These are phyloP conservation scores for Rhizopogon roseolus DNA, from an alignment of 768 basidiomycete species.

Conservation along the genomic window DNA sequence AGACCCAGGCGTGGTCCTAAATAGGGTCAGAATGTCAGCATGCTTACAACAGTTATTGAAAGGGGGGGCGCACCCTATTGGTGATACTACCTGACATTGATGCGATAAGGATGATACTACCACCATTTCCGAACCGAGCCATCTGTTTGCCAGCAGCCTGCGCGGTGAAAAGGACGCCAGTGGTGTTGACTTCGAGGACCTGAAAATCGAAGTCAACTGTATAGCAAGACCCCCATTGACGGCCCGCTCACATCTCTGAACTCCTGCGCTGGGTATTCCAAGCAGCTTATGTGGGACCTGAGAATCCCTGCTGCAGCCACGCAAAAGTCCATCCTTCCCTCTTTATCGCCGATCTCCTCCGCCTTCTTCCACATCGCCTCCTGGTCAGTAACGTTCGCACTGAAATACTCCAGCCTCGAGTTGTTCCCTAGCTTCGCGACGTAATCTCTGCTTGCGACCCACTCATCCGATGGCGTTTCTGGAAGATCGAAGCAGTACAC, in stretches of 20 bases:
- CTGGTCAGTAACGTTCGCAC: conserved; percentile 65
- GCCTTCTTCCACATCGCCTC: conserved; percentile 49
- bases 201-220: conserved; percentile 16
- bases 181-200: conserved; percentile 65
- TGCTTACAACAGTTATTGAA: not conserved
- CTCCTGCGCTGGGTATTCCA: conserved; percentile 60
- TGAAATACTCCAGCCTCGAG: conserved; percentile 54
- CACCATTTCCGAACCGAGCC: conserved; percentile 40
- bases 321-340: conserved; percentile 70
- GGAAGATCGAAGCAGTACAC: conserved; percentile 71
- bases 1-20: conserved; percentile 71
- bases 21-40: conserved; percentile 1
- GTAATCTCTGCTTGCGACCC: conserved; percentile 48
- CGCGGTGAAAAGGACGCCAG: conserved; percentile 55
- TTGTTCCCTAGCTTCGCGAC: conserved; percentile 39
- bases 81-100: conserved; percentile 67
- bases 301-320: conserved; percentile 76
- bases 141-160: conserved; percentile 59
- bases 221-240: not conserved
- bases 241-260: conserved; percentile 50
- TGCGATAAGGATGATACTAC: conserved; percentile 56
- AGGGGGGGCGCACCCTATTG: conserved; percentile 46
- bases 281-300: conserved; percentile 52
- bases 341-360: conserved; percentile 58
- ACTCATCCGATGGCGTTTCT: conserved; percentile 50